These are phyloP conservation scores for Beauveria australis DNA, from an alignment of 2,329 filamentous ascomycete genomes.

Conservation along the genomic window DNA sequence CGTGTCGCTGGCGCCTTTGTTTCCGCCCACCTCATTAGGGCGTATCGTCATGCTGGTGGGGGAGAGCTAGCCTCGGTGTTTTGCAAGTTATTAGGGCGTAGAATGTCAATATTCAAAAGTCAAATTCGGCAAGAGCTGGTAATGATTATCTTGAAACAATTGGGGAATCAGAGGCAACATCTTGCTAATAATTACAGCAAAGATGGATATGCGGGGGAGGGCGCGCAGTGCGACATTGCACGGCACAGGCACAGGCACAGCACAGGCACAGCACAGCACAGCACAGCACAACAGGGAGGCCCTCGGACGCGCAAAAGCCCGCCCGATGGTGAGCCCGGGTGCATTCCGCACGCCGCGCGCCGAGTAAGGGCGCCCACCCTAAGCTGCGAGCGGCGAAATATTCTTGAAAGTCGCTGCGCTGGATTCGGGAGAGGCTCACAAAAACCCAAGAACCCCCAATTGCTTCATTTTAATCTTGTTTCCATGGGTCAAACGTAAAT, in stretches of 20 bases:
- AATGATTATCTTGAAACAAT: no score
- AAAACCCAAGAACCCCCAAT: no score
- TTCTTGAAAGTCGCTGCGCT: neutral
- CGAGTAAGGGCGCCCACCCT: neutral
- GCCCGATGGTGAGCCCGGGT: no score
- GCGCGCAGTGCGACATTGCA: neutral
- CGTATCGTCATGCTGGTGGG: neutral
- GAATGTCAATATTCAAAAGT: neutral
- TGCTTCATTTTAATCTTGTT: no score
- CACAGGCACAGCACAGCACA: neutral
- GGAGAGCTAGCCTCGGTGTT: neutral
- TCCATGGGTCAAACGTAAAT: no score
- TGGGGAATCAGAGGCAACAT: no score
- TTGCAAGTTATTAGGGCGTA: neutral
- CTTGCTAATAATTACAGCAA: no score
- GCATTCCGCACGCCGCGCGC: neutral
- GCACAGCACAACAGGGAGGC: neutral
- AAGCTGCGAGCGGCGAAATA: neutral
- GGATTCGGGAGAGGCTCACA: no score
- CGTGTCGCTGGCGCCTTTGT: conserved; percentile 5
- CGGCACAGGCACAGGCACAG: neutral
- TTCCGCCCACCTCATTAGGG: neutral
- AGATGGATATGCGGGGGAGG: neutral
- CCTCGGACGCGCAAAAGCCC: no score
- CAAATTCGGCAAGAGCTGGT: neutral